Conservation (phyloP, 257 asterid genomes). For the Solanum ossicruentum region DNA sequence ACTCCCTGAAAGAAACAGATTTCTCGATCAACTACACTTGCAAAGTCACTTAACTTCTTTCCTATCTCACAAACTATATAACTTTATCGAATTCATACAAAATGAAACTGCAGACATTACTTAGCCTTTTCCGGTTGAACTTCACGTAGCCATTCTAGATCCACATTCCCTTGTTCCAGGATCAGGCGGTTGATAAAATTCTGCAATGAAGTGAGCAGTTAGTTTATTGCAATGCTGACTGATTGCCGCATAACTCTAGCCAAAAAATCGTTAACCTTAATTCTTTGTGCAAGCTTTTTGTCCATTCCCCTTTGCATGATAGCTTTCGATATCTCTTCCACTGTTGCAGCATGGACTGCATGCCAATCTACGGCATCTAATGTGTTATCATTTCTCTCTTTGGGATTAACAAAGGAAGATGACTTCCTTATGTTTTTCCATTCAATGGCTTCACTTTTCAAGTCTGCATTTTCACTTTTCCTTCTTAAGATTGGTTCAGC, state of each 20-base stretch:
- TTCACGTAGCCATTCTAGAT: constrained; percentile 8
- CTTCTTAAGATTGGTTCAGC: neutral
- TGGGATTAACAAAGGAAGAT: neutral
- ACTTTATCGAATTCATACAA: neutral
- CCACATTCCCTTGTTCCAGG: constrained; percentile 3
- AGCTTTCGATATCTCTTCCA: neutral
- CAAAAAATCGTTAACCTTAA: constrained; percentile 2
- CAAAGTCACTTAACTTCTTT: neutral
- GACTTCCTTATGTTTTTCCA: constrained; percentile 11
- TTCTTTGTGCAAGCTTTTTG: constrained; percentile 11
- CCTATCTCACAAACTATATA: neutral
- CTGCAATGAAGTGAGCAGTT: constrained; percentile 1
- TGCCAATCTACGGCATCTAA: constrained; percentile 13
- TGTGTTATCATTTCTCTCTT: neutral
- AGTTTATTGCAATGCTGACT: neutral
- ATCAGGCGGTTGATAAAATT: constrained; percentile 1
- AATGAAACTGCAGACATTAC: neutral
- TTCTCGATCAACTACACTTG: neutral
- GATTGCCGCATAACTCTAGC: neutral
- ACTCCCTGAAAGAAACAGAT: constrained; percentile 24
- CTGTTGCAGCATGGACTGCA: constrained; percentile 8
- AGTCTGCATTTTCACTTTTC: neutral
- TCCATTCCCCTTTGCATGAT: constrained; percentile 14
- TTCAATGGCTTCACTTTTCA: neutral
- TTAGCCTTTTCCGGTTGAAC: constrained; percentile 4